These are phyloP conservation scores for Cyberlindnera sargentensis DNA, from an alignment of 805 yeast species.

Conservation along the genomic window DNA sequence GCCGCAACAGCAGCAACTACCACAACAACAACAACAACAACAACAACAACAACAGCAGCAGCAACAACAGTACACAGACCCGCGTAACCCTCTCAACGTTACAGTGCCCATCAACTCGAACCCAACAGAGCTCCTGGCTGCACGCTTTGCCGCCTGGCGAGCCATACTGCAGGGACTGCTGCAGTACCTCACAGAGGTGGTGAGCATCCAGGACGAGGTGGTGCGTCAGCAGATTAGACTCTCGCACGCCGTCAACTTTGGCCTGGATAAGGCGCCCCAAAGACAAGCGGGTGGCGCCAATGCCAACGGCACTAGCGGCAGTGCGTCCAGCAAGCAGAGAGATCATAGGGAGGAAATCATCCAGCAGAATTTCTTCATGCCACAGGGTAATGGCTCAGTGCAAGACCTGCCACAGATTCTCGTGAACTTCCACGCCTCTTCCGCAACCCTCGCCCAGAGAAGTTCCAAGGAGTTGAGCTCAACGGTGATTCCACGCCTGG, in stretches of 20 bases:
- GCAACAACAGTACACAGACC: conserved; percentile 24
- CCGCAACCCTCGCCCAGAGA: conserved; percentile 51
- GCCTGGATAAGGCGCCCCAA: conserved; percentile 21
- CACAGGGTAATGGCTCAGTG: conserved; percentile 72
- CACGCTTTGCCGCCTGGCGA: conserved; percentile 83
- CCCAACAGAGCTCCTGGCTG: conserved; percentile 85
- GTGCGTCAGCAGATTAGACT: conserved; percentile 76
- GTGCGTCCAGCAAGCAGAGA: too few relatives aligned
- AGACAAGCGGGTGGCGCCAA: not conserved
- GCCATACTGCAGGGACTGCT: conserved; percentile 67
- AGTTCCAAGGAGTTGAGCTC: conserved; percentile 54
- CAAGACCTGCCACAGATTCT: conserved; percentile 75
- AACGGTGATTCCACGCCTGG: conserved; percentile 59
- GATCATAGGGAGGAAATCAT: conserved; percentile 10
- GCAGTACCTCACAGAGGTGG: conserved; percentile 70
- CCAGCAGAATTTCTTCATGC: conserved; percentile 49
- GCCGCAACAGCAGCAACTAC: conserved; percentile 9
- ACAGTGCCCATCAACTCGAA: conserved; percentile 53
- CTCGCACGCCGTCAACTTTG: conserved; percentile 63
- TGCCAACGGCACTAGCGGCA: not conserved
- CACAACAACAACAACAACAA: not conserved
- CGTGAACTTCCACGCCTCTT: conserved; percentile 54
- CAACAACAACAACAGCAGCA: not conserved
- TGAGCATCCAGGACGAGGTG: conserved; percentile 82
- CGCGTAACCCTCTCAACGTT: conserved; percentile 41